phyloP scores from a whole-genome alignment of 2,329 filamentous ascomycete genomes.

The Diaporthe humulicola region DNA sequence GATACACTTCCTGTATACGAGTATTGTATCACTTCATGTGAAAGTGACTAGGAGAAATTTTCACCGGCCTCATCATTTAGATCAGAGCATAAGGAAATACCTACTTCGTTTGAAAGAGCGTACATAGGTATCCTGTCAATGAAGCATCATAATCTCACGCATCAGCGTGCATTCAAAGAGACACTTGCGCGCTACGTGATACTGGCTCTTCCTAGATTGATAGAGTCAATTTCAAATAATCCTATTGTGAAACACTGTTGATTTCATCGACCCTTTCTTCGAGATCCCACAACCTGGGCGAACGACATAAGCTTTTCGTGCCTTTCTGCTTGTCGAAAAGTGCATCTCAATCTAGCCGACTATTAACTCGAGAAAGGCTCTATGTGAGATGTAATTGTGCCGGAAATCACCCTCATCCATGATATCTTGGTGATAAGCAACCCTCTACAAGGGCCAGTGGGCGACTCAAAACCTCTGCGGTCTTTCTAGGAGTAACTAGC shows the following conservation, averaged over 20 bases:
- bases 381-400: too few relatives aligned
- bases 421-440: too few relatives aligned
- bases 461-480: background rate
- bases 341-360: background rate
- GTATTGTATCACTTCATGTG: background rate
- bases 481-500: slow-evolving; percentile 25
- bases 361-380: background rate
- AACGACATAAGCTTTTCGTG: background rate
- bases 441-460: background rate
- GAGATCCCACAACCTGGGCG: too few relatives aligned
- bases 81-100: background rate
- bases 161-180: background rate
- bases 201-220: background rate
- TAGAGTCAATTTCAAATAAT: fast-evolving
- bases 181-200: background rate
- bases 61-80: fast-evolving
- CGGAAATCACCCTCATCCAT: too few relatives aligned
- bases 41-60: background rate
- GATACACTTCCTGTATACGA: background rate
- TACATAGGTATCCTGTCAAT: background rate
- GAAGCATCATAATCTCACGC: background rate
- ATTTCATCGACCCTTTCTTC: background rate
- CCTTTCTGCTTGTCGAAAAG: background rate
- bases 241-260: background rate
- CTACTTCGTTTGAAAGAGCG: background rate